phyloP scores from a whole-genome alignment of 1,284 basidiomycete species.

The Rhodotorula sp. region DNA sequence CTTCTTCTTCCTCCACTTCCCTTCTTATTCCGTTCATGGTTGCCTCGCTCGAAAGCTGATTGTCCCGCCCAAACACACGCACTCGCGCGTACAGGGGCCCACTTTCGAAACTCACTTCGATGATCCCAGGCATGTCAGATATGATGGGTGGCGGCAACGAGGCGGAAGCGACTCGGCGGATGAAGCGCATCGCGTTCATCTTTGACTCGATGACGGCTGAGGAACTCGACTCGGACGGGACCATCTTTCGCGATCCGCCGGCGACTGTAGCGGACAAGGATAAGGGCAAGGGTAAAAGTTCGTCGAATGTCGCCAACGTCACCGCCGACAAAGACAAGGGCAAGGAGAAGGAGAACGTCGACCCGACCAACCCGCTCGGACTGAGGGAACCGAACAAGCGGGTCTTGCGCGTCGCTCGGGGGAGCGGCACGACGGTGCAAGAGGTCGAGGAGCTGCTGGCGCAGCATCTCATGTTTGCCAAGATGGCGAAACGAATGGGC shows the following conservation, averaged over 20 bases:
- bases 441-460: slow-evolving; percentile 95
- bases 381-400: slow-evolving; percentile 63
- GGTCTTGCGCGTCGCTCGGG: slow-evolving; percentile 82
- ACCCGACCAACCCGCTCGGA: slow-evolving; percentile 17
- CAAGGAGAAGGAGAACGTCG: slow-evolving; percentile 27
- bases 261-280: slow-evolving; percentile 7
- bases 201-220: slow-evolving; percentile 93
- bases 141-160: slow-evolving; percentile 77
- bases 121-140: slow-evolving; percentile 95
- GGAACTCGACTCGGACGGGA: slow-evolving; percentile 95
- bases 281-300: slow-evolving; percentile 25
- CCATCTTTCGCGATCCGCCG: slow-evolving; percentile 59
- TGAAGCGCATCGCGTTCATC: slow-evolving; percentile 99
- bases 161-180: slow-evolving; percentile 73
- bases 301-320: slow-evolving; percentile 2
- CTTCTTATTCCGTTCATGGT: background rate
- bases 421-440: slow-evolving; percentile 91
- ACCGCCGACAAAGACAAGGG: slow-evolving; percentile 27
- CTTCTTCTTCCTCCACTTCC: background rate
- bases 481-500: slow-evolving; percentile 94
- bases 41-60: slow-evolving; percentile 2
- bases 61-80: background rate
- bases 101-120: slow-evolving; percentile 94
- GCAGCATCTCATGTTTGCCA: slow-evolving; percentile 95
- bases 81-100: slow-evolving; percentile 70